Evolutionary conservation across 1,284 basidiomycete genomes (phyloP).

Genomic region (Ceratobasidium sp.): DNA sequence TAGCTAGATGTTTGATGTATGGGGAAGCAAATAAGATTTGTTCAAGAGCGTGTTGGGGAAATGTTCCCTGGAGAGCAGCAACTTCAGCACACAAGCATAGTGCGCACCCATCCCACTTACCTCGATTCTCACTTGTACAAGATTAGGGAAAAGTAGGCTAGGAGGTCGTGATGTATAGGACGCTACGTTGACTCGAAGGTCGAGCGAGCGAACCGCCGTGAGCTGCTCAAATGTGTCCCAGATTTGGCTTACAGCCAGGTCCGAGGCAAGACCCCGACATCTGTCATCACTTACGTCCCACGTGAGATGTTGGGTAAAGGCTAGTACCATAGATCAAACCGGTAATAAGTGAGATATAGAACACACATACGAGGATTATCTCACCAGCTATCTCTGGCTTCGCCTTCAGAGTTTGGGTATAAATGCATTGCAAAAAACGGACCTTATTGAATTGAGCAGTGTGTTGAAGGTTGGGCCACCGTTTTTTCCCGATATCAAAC

Average conservation of each 20-base stretch:
- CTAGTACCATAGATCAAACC: background rate
- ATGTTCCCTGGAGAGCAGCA: background rate
- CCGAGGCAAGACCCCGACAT: background rate
- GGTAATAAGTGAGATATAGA: background rate
- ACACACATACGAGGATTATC: background rate
- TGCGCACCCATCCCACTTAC: background rate
- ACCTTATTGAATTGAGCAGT: background rate
- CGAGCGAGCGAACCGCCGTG: conserved; percentile 9
- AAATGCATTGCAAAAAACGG: background rate
- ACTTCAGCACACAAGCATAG: background rate
- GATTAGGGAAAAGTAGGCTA: background rate
- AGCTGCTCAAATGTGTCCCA: conserved; percentile 9
- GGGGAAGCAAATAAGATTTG: background rate
- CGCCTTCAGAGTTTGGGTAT: background rate
- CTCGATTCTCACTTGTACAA: background rate
- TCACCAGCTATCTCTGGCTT: conserved; percentile 7
- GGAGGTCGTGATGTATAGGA: conserved; percentile 2
- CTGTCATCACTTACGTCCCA: conserved; percentile 12
- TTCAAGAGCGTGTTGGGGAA: background rate
- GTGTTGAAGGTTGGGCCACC: background rate
- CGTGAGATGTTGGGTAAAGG: conserved; percentile 3
- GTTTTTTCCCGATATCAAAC: conserved; percentile 1
- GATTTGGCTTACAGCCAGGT: background rate
- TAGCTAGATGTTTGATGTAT: background rate
- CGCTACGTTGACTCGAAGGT: background rate